Percentiles rank a stretch among this genome's conserved stretches.
These are phyloP conservation scores for Starmerella potacharoeniae DNA, from an alignment of 805 yeast species.

Conservation along the genomic window DNA sequence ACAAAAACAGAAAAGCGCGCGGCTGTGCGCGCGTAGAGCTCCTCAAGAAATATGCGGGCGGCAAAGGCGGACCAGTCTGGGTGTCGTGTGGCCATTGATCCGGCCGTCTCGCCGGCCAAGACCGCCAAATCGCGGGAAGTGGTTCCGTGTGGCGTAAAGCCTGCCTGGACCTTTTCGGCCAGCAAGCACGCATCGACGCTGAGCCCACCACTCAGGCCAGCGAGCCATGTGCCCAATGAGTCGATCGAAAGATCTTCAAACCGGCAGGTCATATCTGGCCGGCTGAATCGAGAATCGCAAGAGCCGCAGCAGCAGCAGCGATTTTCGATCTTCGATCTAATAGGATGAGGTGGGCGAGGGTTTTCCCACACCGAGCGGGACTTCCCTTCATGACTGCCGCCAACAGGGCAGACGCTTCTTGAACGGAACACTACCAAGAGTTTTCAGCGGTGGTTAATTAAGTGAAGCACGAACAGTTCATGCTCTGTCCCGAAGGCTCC, in stretches of 20 bases:
- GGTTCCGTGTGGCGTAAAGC: slow-evolving; percentile 1
- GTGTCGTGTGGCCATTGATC: slow-evolving; percentile 87
- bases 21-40: slow-evolving; percentile 78
- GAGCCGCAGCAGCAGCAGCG: not conserved
- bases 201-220: not conserved
- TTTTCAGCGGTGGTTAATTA: not conserved
- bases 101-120: slow-evolving; percentile 83
- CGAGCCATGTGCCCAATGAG: not conserved
- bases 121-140: slow-evolving; percentile 39
- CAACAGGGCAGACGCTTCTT: too few species aligned
- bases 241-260: not conserved
- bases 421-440: not conserved
- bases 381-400: too few species aligned
- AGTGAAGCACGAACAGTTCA: not conserved
- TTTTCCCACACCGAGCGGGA: not conserved
- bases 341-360: not conserved
- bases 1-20: slow-evolving; percentile 65
- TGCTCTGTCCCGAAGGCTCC: too few species aligned
- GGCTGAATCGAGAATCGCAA: not conserved
- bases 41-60: slow-evolving; percentile 81
- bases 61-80: slow-evolving; percentile 81
- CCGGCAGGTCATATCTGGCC: not conserved
- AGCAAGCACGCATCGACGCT: slow-evolving; percentile 2
- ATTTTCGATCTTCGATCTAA: not conserved
- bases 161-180: slow-evolving; percentile 4